Conservation (phyloP, 2,329 filamentous ascomycete genomes). For the Neurospora sp. region DNA sequence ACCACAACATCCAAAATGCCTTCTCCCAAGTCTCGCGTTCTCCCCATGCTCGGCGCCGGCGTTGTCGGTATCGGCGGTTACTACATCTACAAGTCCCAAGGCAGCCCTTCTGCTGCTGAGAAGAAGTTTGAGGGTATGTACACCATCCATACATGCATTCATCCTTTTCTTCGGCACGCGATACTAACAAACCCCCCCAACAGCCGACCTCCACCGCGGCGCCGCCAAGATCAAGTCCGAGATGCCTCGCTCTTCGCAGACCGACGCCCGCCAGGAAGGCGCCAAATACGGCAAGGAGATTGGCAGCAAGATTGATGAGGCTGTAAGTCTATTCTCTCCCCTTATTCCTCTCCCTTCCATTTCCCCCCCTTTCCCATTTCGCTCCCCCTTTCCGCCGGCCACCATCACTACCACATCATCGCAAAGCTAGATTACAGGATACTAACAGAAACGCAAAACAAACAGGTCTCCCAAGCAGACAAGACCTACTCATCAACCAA, state of each 20-base stretch:
- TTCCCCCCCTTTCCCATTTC: no score
- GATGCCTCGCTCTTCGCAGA: conserved; percentile 48
- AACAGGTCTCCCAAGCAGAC: conserved; percentile 49
- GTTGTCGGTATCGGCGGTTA: conserved; percentile 66
- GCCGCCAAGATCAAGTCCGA: conserved; percentile 58
- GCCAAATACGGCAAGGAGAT: conserved; percentile 51
- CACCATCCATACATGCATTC: neutral
- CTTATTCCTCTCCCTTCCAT: no score
- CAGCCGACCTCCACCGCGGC: conserved; percentile 68
- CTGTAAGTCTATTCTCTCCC: conserved; percentile 39
- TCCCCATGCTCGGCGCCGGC: conserved; percentile 47
- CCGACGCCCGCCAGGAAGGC: conserved; percentile 54
- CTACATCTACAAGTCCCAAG: conserved; percentile 85
- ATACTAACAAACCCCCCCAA: neutral
- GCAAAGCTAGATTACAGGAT: no score
- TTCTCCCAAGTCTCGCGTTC: conserved; percentile 29
- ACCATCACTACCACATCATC: no score
- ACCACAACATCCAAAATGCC: conserved; percentile 29
- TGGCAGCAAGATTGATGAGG: conserved; percentile 57
- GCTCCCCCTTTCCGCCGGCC: no score
- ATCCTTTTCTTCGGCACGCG: no score
- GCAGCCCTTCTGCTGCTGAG: conserved; percentile 71
- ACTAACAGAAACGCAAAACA: no score
- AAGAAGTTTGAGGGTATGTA: conserved; percentile 72
- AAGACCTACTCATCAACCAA: conserved; percentile 52